A percentile compares a stretch with the other conserved stretches of the same genome.
phyloP scores from a whole-genome alignment of 192 early-diverging fungal species.

The Backusella morwellensis region DNA sequence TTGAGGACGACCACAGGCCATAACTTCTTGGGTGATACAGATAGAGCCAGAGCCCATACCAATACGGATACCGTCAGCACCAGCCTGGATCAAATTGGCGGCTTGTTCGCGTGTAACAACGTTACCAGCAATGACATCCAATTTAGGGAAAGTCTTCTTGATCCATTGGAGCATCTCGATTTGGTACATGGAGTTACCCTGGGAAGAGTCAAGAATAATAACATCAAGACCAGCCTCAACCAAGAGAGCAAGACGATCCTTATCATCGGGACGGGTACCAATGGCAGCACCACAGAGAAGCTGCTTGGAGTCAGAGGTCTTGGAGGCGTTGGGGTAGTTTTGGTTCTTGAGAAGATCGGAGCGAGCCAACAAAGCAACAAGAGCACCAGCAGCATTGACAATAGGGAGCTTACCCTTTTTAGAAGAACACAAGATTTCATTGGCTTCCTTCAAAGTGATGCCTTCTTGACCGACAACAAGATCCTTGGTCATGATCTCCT shows the following conservation, averaged over 20 bases:
- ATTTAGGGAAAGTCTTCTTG: constrained; percentile 74
- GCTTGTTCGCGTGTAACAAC: constrained; percentile 97
- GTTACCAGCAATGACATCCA: constrained; percentile 95
- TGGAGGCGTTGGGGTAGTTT: constrained; percentile 93
- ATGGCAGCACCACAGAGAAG: constrained; percentile 93
- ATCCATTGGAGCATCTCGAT: constrained; percentile 94
- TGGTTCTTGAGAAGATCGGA: constrained; percentile 97
- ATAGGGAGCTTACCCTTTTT: constrained; percentile 98
- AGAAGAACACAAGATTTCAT: constrained; percentile 81
- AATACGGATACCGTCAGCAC: constrained; percentile 91
- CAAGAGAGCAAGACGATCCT: constrained; percentile 73
- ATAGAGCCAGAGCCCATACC: constrained; percentile 99
- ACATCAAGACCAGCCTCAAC: constrained; percentile 95
- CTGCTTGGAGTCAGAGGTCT: constrained; percentile 77
- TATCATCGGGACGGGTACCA: constrained; percentile 88
- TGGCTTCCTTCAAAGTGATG: constrained; percentile 88
- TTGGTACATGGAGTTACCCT: constrained; percentile 94
- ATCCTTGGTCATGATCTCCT: constrained; percentile 90
- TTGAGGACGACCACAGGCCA: constrained; percentile 98
- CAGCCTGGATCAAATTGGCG: constrained; percentile 83
- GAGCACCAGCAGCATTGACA: constrained; percentile 77
- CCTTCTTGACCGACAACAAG: constrained; percentile 85
- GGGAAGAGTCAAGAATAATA: constrained; percentile 90
- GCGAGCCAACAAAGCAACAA: constrained; percentile 89
- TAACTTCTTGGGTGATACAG: constrained; percentile 98